A percentile compares a stretch with the other conserved stretches of the same genome.
Evolutionary conservation across 2,329 filamentous ascomycete species (phyloP).

Genomic region (Ciborinia camelliae): DNA sequence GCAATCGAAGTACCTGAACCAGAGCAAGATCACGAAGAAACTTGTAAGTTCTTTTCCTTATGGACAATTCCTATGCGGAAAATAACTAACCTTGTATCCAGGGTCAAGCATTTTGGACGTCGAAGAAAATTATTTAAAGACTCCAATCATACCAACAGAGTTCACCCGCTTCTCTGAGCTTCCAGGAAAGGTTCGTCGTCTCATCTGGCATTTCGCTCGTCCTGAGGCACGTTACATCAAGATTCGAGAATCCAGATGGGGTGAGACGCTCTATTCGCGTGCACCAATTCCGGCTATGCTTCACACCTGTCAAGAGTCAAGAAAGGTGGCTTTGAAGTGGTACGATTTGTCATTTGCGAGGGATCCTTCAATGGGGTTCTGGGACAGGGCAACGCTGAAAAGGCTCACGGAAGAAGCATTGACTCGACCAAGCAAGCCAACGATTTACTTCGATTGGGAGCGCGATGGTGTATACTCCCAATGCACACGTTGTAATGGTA

Average conservation of each 20-base stretch:
- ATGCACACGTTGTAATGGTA: not conserved
- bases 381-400: not conserved
- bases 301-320: slow-evolving; percentile 1
- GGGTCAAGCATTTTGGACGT: not conserved
- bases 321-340: not conserved
- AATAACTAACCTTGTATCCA: not conserved
- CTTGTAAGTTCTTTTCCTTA: not conserved
- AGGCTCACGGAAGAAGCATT: not conserved
- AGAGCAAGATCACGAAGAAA: not conserved
- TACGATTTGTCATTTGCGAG: slow-evolving; percentile 6
- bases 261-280: not conserved
- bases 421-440: not conserved
- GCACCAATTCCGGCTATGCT: not conserved
- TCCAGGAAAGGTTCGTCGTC: not conserved
- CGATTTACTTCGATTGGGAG: slow-evolving; percentile 4
- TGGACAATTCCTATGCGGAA: not conserved
- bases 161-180: not conserved
- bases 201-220: not conserved
- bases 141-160: not conserved
- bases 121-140: not conserved
- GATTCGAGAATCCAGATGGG: slow-evolving; percentile 1
- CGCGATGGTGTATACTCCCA: slow-evolving; percentile 2
- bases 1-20: not conserved
- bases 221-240: slow-evolving; percentile 4
- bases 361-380: not conserved